These are phyloP conservation scores for Cantharellus cinnabarinus DNA, from an alignment of 768 basidiomycete species.

Conservation along the genomic window DNA sequence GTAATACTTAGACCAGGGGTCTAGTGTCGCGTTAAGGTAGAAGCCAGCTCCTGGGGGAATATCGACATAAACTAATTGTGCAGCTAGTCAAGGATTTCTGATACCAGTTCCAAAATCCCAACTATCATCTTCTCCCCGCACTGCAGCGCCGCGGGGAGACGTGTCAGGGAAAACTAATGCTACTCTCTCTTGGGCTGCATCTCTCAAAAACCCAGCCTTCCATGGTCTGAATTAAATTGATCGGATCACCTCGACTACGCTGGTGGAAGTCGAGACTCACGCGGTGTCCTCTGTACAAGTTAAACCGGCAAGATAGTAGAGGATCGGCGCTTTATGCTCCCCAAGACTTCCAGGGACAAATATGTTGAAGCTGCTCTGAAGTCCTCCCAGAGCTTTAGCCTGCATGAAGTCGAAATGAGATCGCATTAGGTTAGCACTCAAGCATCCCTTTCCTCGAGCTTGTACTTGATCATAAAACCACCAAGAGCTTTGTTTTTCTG, in stretches of 20 bases:
- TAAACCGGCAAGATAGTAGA: slow-evolving; percentile 77
- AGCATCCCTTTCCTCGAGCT: slow-evolving; percentile 34
- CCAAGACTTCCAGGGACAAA: slow-evolving; percentile 53
- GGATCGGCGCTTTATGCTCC: slow-evolving; percentile 34
- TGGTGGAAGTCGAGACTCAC: slow-evolving; percentile 20
- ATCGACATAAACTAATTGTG: slow-evolving; percentile 1
- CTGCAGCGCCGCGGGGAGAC: slow-evolving; percentile 76
- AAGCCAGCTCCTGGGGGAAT: slow-evolving; percentile 54
- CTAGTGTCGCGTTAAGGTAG: slow-evolving; percentile 77
- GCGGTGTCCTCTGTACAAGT: slow-evolving; percentile 90
- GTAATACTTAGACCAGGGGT: slow-evolving; percentile 47
- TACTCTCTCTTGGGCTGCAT: slow-evolving; percentile 67
- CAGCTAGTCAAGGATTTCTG: background rate
- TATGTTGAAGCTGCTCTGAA: slow-evolving; percentile 64
- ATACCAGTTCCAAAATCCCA: slow-evolving; percentile 84
- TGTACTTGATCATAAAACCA: slow-evolving; percentile 72
- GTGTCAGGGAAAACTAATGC: slow-evolving; percentile 93
- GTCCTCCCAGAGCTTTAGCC: slow-evolving; percentile 52
- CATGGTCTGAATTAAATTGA: slow-evolving; percentile 37
- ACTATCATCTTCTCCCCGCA: slow-evolving; percentile 56
- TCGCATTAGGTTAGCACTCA: too few relatives aligned
- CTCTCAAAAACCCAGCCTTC: slow-evolving; percentile 81
- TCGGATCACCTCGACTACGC: background rate
- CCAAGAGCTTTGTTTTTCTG: slow-evolving; percentile 62
- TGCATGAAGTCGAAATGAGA: slow-evolving; percentile 14